Conservation (phyloP, 2,329 filamentous ascomycete species). For the Arthrobotrys megalospora region DNA sequence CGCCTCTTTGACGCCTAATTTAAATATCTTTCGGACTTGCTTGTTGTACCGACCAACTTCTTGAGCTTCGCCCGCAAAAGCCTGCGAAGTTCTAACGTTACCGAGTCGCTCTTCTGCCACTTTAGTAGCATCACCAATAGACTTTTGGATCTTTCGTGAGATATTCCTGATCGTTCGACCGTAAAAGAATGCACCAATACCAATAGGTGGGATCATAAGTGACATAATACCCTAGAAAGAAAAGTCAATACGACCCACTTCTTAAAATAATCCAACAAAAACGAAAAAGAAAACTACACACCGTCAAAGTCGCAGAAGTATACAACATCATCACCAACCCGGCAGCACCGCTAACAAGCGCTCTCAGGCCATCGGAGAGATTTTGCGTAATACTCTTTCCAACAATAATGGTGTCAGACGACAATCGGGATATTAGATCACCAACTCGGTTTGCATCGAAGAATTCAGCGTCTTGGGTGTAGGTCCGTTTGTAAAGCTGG, state of each 20-base stretch:
- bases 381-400: conserved; percentile 99
- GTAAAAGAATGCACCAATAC: conserved; percentile 90
- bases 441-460: conserved; percentile 98
- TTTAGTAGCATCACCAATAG: conserved; percentile 91
- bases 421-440: conserved; percentile 93
- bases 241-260: neutral
- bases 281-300: neutral
- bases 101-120: conserved; percentile 98
- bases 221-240: conserved; percentile 70
- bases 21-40: conserved; percentile 92
- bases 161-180: conserved; percentile 89
- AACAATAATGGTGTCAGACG: conserved; percentile 96
- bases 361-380: conserved; percentile 92
- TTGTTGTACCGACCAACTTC: conserved; percentile 92
- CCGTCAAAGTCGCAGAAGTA: conserved; percentile 76
- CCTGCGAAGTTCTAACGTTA: conserved; percentile 96
- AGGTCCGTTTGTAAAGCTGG: conserved; percentile 90
- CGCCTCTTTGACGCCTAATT: conserved; percentile 87
- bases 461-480: conserved; percentile 98
- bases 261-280: neutral
- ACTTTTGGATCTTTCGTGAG: conserved; percentile 93
- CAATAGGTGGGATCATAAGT: conserved; percentile 90
- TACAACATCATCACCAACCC: conserved; percentile 96
- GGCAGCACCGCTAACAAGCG: conserved; percentile 88
- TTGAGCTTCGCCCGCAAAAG: conserved; percentile 92